Base-by-base conservation (phyloP, 805 yeast genomes). In the Teunomyces panamensis region DNA sequence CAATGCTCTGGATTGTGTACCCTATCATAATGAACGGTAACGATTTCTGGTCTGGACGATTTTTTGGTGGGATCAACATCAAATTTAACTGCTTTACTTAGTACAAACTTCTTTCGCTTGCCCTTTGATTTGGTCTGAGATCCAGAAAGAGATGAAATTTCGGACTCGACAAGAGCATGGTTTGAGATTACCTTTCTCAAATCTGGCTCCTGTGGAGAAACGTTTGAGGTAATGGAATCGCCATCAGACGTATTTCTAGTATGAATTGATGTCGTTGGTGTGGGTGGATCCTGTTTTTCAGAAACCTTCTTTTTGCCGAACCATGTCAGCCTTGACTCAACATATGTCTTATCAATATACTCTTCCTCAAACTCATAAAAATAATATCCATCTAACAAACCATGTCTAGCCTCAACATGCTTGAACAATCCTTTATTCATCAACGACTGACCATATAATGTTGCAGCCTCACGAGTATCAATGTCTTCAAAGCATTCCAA, bases 1-100 rank as follows among this genome's bases (percentile, higher is more conserved):
- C 97, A 91, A 58, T 91, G 96, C 55, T 87, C 92, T 0, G 97
- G 97, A 60, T 91, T 92, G 63, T 90, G 97, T 3, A 91, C 91
- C 39, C 84, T 77, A 62, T 94, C 99, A 59, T 89, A 88, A 65
- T 92, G 97, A 1, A 94, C 89, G 5, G 83, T 81, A 39, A 90
- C 73, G 2, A 83, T 65, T 56, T 94, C 99, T 0, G 86, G 85
- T 47, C 90, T 80, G 63, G 82, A 83, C 0, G 97, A 89, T 50
- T 81, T 76, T 2, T 74, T 71, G 27, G 75, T 68, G 0, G 92
- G 87, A 60, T 94, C 99, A 13, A 89, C 79, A 62, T 92, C 88
- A 55, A 80, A 80, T 39, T 77, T 71, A 28, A 91, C 74, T 1
- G 84, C 74, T 55, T 83, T 79, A 63, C 94, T 85, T 47, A 91